phyloP scores from a whole-genome alignment of 176 grass and related monocot genomes.

The Puya raimondii region DNA sequence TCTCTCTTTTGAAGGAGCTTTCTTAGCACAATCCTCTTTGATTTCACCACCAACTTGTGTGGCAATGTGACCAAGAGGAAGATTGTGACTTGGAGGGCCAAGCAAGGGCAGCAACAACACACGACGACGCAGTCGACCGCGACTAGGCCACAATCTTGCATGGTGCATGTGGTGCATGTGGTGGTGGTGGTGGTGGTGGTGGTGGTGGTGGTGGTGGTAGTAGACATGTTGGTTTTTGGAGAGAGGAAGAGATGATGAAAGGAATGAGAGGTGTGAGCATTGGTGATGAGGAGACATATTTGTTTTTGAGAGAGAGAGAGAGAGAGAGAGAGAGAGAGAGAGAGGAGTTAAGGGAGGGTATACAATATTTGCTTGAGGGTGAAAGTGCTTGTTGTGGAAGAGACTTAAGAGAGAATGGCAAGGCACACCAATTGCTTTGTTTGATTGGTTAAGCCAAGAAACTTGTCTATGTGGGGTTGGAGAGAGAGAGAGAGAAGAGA shows the following conservation, averaged over 20 bases:
- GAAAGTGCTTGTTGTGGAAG: conserved; percentile 28
- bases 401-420: conserved; percentile 26
- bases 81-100: conserved; percentile 81
- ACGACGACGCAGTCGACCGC: conserved; percentile 80
- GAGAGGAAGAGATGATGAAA: neutral
- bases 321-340: conserved; percentile 15
- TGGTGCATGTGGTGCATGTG: neutral
- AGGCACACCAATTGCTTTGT: conserved; percentile 35
- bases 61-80: conserved; percentile 71
- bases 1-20: conserved; percentile 25
- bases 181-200: too few relatives aligned
- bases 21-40: conserved; percentile 58
- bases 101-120: conserved; percentile 78
- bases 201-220: neutral
- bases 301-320: neutral
- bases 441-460: conserved; percentile 57
- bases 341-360: neutral
- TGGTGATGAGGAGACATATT: conserved; percentile 22
- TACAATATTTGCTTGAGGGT: conserved; percentile 27
- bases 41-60: conserved; percentile 46
- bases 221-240: neutral
- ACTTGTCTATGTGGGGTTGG: too few relatives aligned
- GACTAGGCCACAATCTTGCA: conserved; percentile 38
- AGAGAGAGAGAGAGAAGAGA: too few relatives aligned
- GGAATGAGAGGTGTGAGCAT: neutral